Evolutionary conservation across 192 early-diverging fungal genomes (phyloP), one percentile per base, ranked within the genome.

Genomic region (Coemansia sp.): DNA sequence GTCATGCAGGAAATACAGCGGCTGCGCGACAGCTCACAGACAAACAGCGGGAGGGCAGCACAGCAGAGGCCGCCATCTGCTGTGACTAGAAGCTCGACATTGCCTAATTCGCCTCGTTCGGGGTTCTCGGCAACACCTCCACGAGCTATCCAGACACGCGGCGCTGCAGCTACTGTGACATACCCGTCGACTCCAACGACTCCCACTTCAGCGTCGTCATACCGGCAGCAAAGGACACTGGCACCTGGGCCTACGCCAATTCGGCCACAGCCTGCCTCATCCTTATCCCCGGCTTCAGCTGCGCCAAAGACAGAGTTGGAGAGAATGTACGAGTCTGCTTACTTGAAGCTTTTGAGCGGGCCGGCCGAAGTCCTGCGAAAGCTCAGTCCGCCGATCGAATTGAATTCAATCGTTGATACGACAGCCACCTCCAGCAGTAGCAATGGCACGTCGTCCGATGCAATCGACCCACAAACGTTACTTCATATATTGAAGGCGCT

Each of bases 1-100:
- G 78, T 81, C n/a, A 81, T 81, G 78, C 54, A 50, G 18, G 78
- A 74, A 48, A 81, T 81, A 15, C 72, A 81, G 63, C 65, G 73
- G 10, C 46, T 71, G 34, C 61, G 73, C 0, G 64, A 53, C 62
- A 71, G 50, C 41, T 53, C 52, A 19, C 52, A 53, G 17, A 18
- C 33, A 18, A 53, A 12, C 21, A 53, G 52, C n/a, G 52, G 52
- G 17, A 29, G 52, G n/a, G 19, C n/a, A 17, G 27, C 33, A 32
- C 42, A 33, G 6, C 48, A 53, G 18, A 26, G 3, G 52, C 14
- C 32, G 2, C 52, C 48, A 15, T 27, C 52, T 3, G 32, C 32
- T n/a, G 34, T 53, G 52, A 15, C 52, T 34, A 32, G 52, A 21
- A 53, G 52, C 52, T 21, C 8, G n/a, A 53, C 52, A 4, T 19